phyloP scores from a whole-genome alignment of 495 filamentous ascomycete genomes.

The Penicillium subrubescens region DNA sequence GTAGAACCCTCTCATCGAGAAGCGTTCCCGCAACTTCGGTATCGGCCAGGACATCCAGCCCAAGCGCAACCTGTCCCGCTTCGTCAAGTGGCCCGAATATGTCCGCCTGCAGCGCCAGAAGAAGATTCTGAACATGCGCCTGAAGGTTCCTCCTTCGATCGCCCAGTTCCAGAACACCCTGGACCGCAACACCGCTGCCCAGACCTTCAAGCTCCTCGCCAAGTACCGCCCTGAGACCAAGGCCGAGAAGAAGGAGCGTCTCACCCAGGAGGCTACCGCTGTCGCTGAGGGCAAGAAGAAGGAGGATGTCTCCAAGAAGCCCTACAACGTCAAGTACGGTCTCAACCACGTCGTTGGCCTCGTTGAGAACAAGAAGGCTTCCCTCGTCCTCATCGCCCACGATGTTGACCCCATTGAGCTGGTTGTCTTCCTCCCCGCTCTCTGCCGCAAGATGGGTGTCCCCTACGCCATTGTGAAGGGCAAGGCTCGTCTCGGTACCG shows the following conservation, averaged over 20 bases:
- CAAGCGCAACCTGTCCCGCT: conserved; percentile 93
- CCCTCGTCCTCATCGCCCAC: conserved; percentile 96
- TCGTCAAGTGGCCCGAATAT: conserved; percentile 99
- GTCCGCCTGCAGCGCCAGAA: conserved; percentile 99
- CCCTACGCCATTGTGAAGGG: conserved; percentile 99
- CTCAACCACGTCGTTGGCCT: conserved; percentile 99
- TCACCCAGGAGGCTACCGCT: conserved; percentile 95
- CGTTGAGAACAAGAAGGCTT: conserved; percentile 99
- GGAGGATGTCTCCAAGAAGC: conserved; percentile 99
- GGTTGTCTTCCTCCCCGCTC: conserved; percentile 97
- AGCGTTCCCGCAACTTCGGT: conserved; percentile 94
- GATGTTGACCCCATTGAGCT: conserved; percentile 99
- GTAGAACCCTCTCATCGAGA: conserved; percentile 99
- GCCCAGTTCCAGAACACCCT: conserved; percentile 97
- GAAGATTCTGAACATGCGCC: conserved; percentile 97
- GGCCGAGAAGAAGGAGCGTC: conserved; percentile 99
- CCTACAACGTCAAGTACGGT: conserved; percentile 98
- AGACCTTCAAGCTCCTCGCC: conserved; percentile 97
- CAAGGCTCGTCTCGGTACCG: conserved; percentile 97
- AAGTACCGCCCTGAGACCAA: conserved; percentile 99
- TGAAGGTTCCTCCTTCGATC: conserved; percentile 98
- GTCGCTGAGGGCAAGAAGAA: conserved; percentile 99
- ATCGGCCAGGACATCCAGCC: conserved; percentile 99
- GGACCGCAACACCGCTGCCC: conserved; percentile 97
- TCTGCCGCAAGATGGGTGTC: conserved; percentile 99